Evolutionary conservation across 2,329 filamentous ascomycete genomes (phyloP).

Genomic region (Coniochaeta pulveracea): DNA sequence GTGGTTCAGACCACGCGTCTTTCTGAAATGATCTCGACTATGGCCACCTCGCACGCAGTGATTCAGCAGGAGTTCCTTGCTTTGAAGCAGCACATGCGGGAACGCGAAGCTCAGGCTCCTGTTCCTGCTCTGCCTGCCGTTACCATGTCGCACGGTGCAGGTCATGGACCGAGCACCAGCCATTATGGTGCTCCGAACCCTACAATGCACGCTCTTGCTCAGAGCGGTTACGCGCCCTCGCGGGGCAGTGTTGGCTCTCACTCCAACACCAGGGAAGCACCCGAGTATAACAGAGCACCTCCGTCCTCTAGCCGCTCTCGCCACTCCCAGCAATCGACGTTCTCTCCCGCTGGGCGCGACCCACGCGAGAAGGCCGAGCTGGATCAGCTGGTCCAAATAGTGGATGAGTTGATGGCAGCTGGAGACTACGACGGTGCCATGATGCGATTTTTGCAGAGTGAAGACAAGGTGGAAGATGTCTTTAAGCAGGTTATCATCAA

Average conservation of each 20-base stretch:
- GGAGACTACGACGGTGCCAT: constrained; percentile 52
- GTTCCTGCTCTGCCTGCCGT: constrained; percentile 6
- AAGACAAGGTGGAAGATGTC: constrained; percentile 46
- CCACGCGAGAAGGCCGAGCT: constrained; percentile 40
- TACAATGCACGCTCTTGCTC: constrained; percentile 1
- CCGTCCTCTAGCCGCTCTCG: constrained; percentile 10
- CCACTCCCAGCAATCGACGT: constrained; percentile 11
- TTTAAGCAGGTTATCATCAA: constrained; percentile 45
- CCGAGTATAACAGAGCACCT: constrained; percentile 12
- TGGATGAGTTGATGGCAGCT: constrained; percentile 51
- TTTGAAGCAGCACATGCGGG: constrained; percentile 27
- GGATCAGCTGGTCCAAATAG: constrained; percentile 40
- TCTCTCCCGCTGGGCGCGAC: constrained; percentile 14
- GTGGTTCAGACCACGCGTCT: constrained; percentile 54
- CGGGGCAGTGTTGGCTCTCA: constrained; percentile 11
- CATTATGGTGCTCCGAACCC: neutral
- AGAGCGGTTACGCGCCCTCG: constrained; percentile 9
- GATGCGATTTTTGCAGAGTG: constrained; percentile 56
- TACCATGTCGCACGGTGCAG: constrained; percentile 7
- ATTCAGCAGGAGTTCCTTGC: constrained; percentile 49
- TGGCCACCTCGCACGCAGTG: constrained; percentile 57
- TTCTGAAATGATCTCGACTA: constrained; percentile 55
- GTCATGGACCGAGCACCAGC: neutral
- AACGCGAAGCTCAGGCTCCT: constrained; percentile 10
- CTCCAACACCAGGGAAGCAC: too few relatives aligned